Base-by-base conservation (phyloP, 2,329 filamentous ascomycete species). In the Pseudophaeomoniella oleicola region DNA sequence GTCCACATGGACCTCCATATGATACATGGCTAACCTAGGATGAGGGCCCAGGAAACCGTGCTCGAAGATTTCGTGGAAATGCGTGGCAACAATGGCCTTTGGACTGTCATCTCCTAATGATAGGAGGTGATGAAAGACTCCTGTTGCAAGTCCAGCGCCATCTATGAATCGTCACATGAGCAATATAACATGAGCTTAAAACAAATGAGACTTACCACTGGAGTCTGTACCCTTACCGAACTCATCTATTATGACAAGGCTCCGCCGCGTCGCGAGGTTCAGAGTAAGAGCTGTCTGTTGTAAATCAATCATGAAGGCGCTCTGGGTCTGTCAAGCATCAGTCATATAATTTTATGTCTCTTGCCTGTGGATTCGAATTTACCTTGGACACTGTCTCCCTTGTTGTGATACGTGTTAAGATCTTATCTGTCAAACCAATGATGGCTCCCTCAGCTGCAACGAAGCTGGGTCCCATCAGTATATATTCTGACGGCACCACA, bases 371-470 rank as follows among this genome's bases (percentile, higher is more conserved):
- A 41, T 19, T 50, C n/a, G 32, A 17, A 17, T 19, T 17, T 9
- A 63, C 62, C 44, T 67, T 68, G 2, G 75, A 78, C 2, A 80
- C 73, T 12, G 72, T 75, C 47, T 81, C 76, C 42, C 77, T 66
- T 0, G 86, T 87, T 13, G 81, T 75, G 34, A 94, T 81, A 14
- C 86, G 75, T 1, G 87, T 93, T 34, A 96, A 60, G 32, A 98
- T 92, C 51, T 83, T 92, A 62, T 96, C 90, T 0, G 88, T 94
- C 22, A 96, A 59, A 1, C 90, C 88, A 42, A 98, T 78, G 1
- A 59, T 71, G 5, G 87, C 88, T 17, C 58, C 63, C 12, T 77
- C 68, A 1, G 87, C 88, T 1, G 90, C 88, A 1, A 98, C 83
- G 52, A 83, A 96, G 53, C 85, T 88, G 22, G 22, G 22, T 9